Percentiles rank a stretch among this genome's conserved stretches.
phyloP scores from a whole-genome alignment of 768 basidiomycete species.

The Collybia sordida region DNA sequence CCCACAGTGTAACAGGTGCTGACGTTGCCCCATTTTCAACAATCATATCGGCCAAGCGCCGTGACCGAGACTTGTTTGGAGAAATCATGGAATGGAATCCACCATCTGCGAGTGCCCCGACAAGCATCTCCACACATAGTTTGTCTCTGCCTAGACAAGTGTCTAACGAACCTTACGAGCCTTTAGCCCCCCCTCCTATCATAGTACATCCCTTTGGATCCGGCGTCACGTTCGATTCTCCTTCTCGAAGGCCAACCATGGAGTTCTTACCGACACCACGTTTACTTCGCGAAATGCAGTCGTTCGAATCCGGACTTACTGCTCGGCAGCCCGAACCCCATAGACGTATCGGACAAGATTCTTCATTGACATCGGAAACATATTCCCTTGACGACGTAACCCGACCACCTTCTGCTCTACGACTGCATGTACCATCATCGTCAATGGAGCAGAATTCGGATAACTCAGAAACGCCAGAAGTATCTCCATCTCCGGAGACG shows the following conservation, averaged over 20 bases:
- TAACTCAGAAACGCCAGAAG: conserved; percentile 9
- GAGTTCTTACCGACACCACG: conserved; percentile 48
- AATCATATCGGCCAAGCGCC: conserved; percentile 23
- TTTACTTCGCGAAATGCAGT: conserved; percentile 80
- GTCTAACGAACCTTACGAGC: conserved; percentile 20
- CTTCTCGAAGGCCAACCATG: conserved; percentile 41
- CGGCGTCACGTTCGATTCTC: conserved; percentile 62
- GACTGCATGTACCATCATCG: conserved; percentile 12
- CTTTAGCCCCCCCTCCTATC: conserved; percentile 22
- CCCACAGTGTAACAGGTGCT: conserved; percentile 75
- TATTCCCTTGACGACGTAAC: conserved; percentile 13
- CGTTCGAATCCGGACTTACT: conserved; percentile 81
- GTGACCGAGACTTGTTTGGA: conserved; percentile 53
- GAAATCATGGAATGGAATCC: conserved; percentile 62
- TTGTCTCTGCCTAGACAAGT: conserved; percentile 23
- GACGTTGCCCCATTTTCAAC: conserved; percentile 51
- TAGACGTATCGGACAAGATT: conserved; percentile 9
- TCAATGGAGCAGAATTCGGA: conserved; percentile 5
- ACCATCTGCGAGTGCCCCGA: conserved; percentile 35
- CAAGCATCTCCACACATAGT: conserved; percentile 32
- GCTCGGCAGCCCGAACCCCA: conserved; percentile 52
- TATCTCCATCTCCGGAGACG: conserved; percentile 43
- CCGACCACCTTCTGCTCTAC: conserved; percentile 27
- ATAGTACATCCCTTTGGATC: conserved; percentile 63
- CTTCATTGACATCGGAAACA: conserved; percentile 12